Evolutionary conservation across 495 filamentous ascomycete species (phyloP), one percentile per base, ranked within the genome.

Genomic region (Podospora conica): DNA sequence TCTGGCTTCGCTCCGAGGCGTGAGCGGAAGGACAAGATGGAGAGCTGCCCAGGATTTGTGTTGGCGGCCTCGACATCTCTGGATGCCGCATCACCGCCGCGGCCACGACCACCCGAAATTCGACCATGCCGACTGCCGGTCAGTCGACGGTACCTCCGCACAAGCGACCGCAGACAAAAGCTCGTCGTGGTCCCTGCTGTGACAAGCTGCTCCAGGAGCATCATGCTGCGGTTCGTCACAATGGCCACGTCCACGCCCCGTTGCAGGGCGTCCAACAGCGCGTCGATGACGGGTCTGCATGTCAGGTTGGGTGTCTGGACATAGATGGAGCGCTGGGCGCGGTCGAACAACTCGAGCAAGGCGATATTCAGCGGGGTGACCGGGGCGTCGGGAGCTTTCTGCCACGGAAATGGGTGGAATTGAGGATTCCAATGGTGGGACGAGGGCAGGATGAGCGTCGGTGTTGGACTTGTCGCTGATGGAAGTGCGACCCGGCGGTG

Each of bases 251-350:
- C 70, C 21, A 92, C 82, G 3, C 89, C 87, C 2, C 88, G 80
- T n/a, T 73, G 63, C 12, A 87, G 69, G 8, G 82, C 83, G 0
- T 75, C 76, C 40, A 89, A 66, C 11, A 91, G 69, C 11, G 83
- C 82, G 5, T 77, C 70, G 1, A 90, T 73, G 18, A 89, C 81
- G 0, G 86, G 81, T 24, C 75, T 68, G 11, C 81, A 86, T 3
- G 89, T 92, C 3, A 92, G 68, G 63, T 92, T 92, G 0, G 90
- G 90, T 1, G 88, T 90, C 68, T 91, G 87, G 18, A 92, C 76
- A 67, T 84, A 86, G 60, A 92, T 85, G 5, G 72, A 78, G 31
- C 64, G 72, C 48, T 75, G 73, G 2, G 90, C 86, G 23, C 74
- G 78, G 18, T 75, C 71, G 40, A 91, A 69, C 5, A 87, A 76